Evolutionary conservation across 2,329 filamentous ascomycete species (phyloP), one percentile per base, ranked within the genome.

Genomic region (Diplocarpon rosae): DNA sequence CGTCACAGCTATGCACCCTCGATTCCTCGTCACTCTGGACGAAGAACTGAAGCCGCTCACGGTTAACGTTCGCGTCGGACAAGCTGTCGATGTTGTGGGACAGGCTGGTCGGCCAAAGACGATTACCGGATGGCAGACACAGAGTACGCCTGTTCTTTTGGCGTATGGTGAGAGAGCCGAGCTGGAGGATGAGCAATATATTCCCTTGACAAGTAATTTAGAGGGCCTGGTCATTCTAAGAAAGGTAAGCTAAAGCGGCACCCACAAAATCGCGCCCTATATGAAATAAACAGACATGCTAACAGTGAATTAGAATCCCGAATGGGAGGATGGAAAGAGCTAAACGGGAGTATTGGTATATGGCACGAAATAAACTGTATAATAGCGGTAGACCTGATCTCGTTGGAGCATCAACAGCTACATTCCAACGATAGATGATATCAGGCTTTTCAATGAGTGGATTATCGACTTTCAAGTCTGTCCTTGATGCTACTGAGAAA

Each of bases 41-140:
- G 92, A 98, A 71, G 77, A 95, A 51, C 75, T 98, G 44, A 84
- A 95, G 68, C 92, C 92, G 4, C 70, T 98, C 51, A 90, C 86
- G 42, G 89, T 96, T 61, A 96, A 95, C 58, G 92, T 98, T 13
- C 84, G 92, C 28, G 90, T 98, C 36, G 92, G 92, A 65, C 93
- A 98, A 68, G 92, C 93, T 13, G 93, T 98, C 15, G 92, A 98
- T 63, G 89, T 98, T 34, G 92, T 98, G 33, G 93, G 92, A 41
- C 92, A 96, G 66, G 92, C 93, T 11, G 92, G 92, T 63, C 78
- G 90, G 51, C 92, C 92, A 55, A 96, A 98, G 81, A 98, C 92
- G 2, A 98, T 98, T 59, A 98, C 92, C 9, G 92, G 92, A 42
- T 98, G 92, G 92, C 92, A 98, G 68, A 98, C 92, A 54, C 92